phyloP scores from a whole-genome alignment of 2,329 filamentous ascomycete species.

The Ilyonectria destructans region DNA sequence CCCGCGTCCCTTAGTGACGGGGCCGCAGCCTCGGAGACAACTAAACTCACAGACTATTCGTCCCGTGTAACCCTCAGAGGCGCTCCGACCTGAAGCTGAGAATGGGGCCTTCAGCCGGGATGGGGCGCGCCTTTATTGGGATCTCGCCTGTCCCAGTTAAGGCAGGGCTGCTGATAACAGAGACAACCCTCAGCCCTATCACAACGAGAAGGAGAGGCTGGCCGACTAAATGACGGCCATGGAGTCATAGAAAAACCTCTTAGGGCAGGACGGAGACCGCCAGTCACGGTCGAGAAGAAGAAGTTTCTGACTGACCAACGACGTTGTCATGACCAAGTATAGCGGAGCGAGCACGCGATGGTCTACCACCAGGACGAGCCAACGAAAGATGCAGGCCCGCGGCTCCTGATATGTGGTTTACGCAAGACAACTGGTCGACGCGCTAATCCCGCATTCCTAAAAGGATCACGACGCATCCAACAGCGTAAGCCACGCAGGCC shows the following conservation, averaged over 20 bases:
- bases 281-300: constrained; percentile 23
- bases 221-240: constrained; percentile 10
- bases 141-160: constrained; percentile 25
- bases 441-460: constrained; percentile 53
- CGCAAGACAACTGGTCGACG: constrained; percentile 35
- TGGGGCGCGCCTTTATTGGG: constrained; percentile 30
- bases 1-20: constrained; percentile 30
- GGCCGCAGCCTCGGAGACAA: constrained; percentile 19
- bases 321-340: constrained; percentile 19
- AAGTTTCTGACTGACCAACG: constrained; percentile 8
- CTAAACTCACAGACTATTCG: constrained; percentile 25
- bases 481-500: constrained; percentile 47
- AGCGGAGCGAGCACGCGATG: constrained; percentile 30
- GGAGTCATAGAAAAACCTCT: constrained; percentile 9
- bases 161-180: constrained; percentile 24
- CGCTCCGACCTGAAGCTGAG: constrained; percentile 32
- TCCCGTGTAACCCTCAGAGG: constrained; percentile 21
- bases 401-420: constrained; percentile 35
- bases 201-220: constrained; percentile 23
- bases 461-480: constrained; percentile 30
- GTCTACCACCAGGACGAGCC: constrained; percentile 28
- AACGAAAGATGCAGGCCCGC: constrained; percentile 43
- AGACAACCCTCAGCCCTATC: constrained; percentile 41
- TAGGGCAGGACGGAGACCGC: constrained; percentile 12
- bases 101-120: constrained; percentile 29